These are phyloP conservation scores for Drosera spatulata DNA, from an alignment of 179 eudicot genomes.

Conservation along the genomic window DNA sequence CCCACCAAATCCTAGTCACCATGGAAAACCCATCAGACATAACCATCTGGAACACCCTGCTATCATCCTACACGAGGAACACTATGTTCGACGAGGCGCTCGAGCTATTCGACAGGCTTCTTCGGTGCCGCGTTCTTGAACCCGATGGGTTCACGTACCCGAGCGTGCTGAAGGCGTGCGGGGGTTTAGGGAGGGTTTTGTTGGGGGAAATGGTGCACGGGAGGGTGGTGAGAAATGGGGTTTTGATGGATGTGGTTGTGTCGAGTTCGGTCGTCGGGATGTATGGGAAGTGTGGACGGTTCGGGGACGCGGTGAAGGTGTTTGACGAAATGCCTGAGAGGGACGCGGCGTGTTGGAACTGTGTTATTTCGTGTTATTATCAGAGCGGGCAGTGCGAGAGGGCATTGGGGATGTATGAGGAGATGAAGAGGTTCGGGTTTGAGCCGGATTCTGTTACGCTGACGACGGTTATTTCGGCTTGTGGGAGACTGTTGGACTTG, in stretches of 20 bases:
- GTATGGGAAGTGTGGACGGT: conserved; percentile 56
- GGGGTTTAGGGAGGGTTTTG: conserved; percentile 21
- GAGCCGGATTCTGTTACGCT: conserved; percentile 63
- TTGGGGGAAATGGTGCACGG: conserved; percentile 54
- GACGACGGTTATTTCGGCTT: conserved; percentile 56
- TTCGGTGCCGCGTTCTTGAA: conserved; percentile 3
- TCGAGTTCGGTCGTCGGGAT: conserved; percentile 39
- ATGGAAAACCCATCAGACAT: conserved; percentile 3
- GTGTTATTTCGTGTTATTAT: conserved; percentile 53
- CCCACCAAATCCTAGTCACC: conserved; percentile 5
- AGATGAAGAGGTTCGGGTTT: conserved; percentile 38
- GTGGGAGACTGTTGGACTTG: conserved; percentile 25
- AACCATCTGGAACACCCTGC: conserved; percentile 9
- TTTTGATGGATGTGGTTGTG: conserved; percentile 27
- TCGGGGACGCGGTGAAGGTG: conserved; percentile 34
- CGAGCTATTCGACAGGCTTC: conserved; percentile 2
- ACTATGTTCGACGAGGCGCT: conserved; percentile 7
- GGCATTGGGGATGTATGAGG: conserved; percentile 42
- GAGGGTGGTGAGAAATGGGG: conserved; percentile 36
- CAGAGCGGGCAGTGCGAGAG: conserved; percentile 33
- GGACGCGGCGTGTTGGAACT: conserved; percentile 58
- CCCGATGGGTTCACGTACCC: conserved; percentile 13
- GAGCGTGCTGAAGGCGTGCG: conserved; percentile 10
- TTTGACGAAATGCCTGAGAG: conserved; percentile 47
- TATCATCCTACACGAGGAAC: conserved; percentile 9